Conservation (phyloP, 2,329 filamentous ascomycete species). For the Magnaporthiopsis incrustans region DNA sequence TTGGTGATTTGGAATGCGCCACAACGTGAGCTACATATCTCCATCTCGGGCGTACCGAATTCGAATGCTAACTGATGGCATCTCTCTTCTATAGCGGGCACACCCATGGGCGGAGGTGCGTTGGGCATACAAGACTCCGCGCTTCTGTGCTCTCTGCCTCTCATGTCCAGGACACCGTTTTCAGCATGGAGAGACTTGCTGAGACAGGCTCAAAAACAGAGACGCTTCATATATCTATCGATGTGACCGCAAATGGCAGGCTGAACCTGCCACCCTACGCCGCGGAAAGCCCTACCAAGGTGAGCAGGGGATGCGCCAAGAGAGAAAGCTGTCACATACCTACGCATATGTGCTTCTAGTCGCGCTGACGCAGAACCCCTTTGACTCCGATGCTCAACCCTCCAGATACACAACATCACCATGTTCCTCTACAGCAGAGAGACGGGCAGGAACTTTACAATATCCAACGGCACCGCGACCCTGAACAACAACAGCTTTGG, state of each 20-base stretch:
- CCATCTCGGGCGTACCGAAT: neutral
- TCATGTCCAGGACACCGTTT: neutral
- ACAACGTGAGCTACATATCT: constrained; percentile 29
- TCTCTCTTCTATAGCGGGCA: constrained; percentile 32
- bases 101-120: constrained; percentile 55
- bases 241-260: constrained; percentile 58
- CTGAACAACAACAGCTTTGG: constrained; percentile 51
- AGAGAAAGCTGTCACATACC: neutral
- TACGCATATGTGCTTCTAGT: neutral
- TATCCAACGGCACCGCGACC: constrained; percentile 53
- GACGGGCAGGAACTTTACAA: constrained; percentile 59
- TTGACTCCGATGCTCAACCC: neutral
- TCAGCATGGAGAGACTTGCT: neutral
- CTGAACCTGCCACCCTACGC: constrained; percentile 49
- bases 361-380: no score
- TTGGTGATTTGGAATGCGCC: constrained; percentile 59
- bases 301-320: neutral
- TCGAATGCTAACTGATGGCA: neutral
- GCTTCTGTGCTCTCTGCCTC: neutral
- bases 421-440: constrained; percentile 58
- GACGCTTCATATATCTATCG: constrained; percentile 55
- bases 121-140: constrained; percentile 11
- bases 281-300: constrained; percentile 38
- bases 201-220: constrained; percentile 23
- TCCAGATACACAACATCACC: constrained; percentile 53